Base-by-base conservation (phyloP, 169 alveolate genomes). In the Babesia sp. region DNA sequence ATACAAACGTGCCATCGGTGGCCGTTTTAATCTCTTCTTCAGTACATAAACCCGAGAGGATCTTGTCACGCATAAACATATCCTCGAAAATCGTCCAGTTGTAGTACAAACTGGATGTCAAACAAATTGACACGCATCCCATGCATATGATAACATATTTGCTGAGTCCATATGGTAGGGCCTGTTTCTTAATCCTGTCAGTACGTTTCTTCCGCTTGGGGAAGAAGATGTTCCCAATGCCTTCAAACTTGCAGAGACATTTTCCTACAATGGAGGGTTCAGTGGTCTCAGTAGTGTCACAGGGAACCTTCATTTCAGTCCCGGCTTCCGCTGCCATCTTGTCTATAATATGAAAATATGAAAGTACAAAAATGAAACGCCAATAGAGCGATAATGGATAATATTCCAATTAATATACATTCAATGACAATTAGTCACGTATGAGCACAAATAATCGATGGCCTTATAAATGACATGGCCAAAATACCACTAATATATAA, bases 31-130 rank as follows among this genome's bases (percentile, higher is more conserved):
- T 44, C 46, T 78, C 80, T 26, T 58, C 57, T n/a, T 67, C 86
- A 1, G 82, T 68, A 37, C 86, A 78, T 24, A 78, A 33, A 6
- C 34, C 22, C 28, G 45, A 64, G 29, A 78, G 46, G 24, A 57
- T 67, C 9, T 57, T 53, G 20, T 78, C 54, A 7, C 33, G 28
- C 59, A 78, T 50, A 18, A 78, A 67, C 44, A 68, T 53, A 28
- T 54, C 68, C 77, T 78, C 86, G 37, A 78, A 61, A 26, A 64
- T 66, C 16, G 86, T 56, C 86, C 86, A 78, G 73, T 78, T 78
- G 56, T 78, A 68, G 57, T 78, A 78, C 59, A 70, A 45, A 67
- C 86, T 78, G 6, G 83, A 69, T 22, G 86, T 46, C 22, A 78
- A 41, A 46, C 70, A 53, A 14, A 78, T 60, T n/a, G 71, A 60